These are phyloP conservation scores for Vachellia pachyceras DNA, from an alignment of 306 rosid species.

Conservation along the genomic window DNA sequence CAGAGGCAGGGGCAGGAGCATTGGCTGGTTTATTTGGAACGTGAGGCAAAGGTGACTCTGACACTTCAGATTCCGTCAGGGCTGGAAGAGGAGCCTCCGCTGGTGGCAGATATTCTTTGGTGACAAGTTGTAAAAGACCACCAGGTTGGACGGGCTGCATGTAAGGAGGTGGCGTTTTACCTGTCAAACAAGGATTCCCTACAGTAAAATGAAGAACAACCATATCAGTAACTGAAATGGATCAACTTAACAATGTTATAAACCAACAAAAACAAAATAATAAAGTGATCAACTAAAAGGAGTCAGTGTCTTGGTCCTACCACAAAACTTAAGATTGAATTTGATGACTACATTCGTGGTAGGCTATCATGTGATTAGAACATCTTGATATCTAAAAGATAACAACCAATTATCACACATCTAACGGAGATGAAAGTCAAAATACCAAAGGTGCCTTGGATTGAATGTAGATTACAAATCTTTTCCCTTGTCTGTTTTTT, in stretches of 20 bases:
- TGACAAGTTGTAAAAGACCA: slow-evolving; percentile 41
- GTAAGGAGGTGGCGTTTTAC: slow-evolving; percentile 42
- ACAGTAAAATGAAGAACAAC: slow-evolving; percentile 42
- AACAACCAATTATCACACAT: no score
- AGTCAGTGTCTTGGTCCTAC: no score
- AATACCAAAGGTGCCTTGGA: background rate
- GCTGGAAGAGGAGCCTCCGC: slow-evolving; percentile 62
- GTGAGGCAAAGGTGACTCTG: slow-evolving; percentile 72
- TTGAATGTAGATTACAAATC: background rate
- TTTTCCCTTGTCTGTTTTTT: background rate
- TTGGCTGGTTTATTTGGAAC: slow-evolving; percentile 1
- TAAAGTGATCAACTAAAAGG: background rate
- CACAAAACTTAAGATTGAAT: background rate
- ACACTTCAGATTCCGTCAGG: slow-evolving; percentile 53
- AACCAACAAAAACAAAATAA: slow-evolving; percentile 1
- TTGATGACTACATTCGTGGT: background rate
- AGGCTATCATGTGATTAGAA: background rate
- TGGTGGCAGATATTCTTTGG: slow-evolving; percentile 45
- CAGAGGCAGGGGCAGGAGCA: slow-evolving; percentile 38
- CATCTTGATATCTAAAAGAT: background rate
- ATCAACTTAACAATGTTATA: background rate
- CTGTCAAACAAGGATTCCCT: slow-evolving; percentile 66
- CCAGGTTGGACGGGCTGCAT: slow-evolving; percentile 57
- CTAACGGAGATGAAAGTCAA: background rate
- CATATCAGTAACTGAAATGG: slow-evolving; percentile 30